Base-by-base conservation (phyloP, 352 stramenopile species). In the Pythium angustatum region DNA sequence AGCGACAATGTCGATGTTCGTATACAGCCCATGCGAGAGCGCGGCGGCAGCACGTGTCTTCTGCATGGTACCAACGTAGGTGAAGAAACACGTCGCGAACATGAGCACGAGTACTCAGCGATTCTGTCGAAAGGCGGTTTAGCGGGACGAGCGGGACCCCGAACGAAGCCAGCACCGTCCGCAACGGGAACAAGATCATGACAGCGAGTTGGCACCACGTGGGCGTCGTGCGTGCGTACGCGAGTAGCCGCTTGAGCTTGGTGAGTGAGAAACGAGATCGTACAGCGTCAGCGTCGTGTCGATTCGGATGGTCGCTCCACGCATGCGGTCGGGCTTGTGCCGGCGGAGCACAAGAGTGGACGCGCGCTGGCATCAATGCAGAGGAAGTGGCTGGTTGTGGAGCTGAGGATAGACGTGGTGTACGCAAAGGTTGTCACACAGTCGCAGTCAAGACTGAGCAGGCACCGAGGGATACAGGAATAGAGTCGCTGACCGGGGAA, bases 11-110 rank as follows among this genome's bases (percentile, higher is more conserved):
- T 57, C 49, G 7, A 31, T n/a, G 30, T 57, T 26, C 17, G 30
- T 57, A n/a, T 33, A 52, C 44, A 33, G 40, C 40, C 10, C 15
- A 8, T 48, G 17, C 17, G 40, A n/a, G 12, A 54, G n/a, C 14
- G 11, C 26, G 26, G 28, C 27, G 2, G 27, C 47, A 5, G 47
- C 47, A 19, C 47, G 47, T 19, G 17, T 27, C 22, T 54, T 24
- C 1, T 22, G 26, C 47, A 54, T 54, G 1, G 26, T 24, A 12
- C 47, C 47, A 8, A 19, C 8, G 26, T 40, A 21, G 26, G 47
- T 54, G 44, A 51, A 22, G 9, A 50, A n/a, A 31, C 21, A 50
- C 5, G 47, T 54, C 19, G 28, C 27, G 47, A 51, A 33, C 44
- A 51, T n/a, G 8, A 26, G 44, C 8, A 51, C 21, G 7, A 30